Percentiles rank a stretch among this genome's conserved stretches.
These are phyloP conservation scores for Irpex rosettiformis DNA, from an alignment of 1,284 basidiomycete genomes.

Conservation along the genomic window DNA sequence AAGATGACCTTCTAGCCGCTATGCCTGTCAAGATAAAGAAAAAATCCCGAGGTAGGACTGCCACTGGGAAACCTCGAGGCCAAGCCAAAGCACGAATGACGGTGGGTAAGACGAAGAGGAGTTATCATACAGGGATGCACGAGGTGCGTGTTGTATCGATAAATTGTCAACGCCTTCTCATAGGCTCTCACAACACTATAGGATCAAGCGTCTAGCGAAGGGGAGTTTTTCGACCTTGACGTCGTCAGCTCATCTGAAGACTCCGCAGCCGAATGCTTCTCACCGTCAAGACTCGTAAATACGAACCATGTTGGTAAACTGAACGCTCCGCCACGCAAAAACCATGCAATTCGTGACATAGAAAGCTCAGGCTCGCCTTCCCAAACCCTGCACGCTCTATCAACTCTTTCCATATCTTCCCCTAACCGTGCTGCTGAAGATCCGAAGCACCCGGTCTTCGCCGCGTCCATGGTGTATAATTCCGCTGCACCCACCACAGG, in stretches of 20 bases:
- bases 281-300: background rate
- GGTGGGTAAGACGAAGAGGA: background rate
- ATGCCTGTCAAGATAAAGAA: background rate
- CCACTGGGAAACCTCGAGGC: background rate
- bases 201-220: conserved; percentile 12
- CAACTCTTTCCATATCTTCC: conserved; percentile 13
- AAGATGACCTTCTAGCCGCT: background rate
- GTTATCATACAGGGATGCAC: background rate
- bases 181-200: no score
- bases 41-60: background rate
- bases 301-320: background rate
- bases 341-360: background rate
- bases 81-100: background rate
- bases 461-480: background rate
- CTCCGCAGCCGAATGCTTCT: conserved; percentile 12
- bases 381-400: conserved; percentile 6
- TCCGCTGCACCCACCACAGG: background rate
- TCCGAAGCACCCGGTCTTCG: background rate
- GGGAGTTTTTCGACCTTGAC: conserved; percentile 32
- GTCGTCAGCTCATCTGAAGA: conserved; percentile 28
- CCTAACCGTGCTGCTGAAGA: conserved; percentile 2
- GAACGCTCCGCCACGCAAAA: conserved; percentile 3
- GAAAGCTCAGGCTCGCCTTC: background rate
- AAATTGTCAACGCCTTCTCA: no score
- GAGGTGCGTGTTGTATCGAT: background rate